Evolutionary conservation across 202 grass and related monocot genomes (phyloP), one percentile per base, ranked within the genome.

Genomic region (Panicum hallii): DNA sequence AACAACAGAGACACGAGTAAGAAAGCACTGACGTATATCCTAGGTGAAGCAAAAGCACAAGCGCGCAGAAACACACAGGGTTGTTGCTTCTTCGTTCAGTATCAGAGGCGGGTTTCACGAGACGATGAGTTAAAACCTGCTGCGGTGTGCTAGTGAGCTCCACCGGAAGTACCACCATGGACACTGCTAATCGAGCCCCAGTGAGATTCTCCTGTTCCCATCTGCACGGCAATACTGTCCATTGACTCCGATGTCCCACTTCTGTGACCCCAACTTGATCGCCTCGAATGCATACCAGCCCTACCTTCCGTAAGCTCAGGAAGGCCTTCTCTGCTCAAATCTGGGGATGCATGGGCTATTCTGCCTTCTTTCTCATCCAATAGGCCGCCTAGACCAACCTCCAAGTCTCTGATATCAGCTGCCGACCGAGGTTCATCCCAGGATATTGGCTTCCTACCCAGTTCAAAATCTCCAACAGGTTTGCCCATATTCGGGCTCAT

Each of bases 401-500:
- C 92, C 10, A 94, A 83, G 79, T 97, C 95, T 82, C 89, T 82
- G n/a, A 91, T 87, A 78, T 97, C 90, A 19, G 89, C 90, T 26
- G 84, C 92, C 7, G 95, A 85, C 73, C 92, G 89, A 73, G 90
- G 90, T 47, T 93, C 95, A 20, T 94, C 95, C 95, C 95, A 97
- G 85, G 92, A 89, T 72, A 94, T 43, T 6, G 95, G 89, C 87
- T 97, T 97, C 69, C 90, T 94, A 19, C 88, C 95, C 87, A 95
- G 65, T 80, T 97, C 95, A 54, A 97, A 72, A 68, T 93, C 95
- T 40, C 90, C 95, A 57, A 88, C 84, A n/a, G 90, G 87, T 79
- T 90, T 97, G 49, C 95, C 95, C 95, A 97, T 93, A 81, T 93
- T 94, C 14, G 95, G 95, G 83, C 95, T 97, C 87, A 97, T 94